Base-by-base conservation (phyloP, 441 rosid species). In the Omphalea diandra region DNA sequence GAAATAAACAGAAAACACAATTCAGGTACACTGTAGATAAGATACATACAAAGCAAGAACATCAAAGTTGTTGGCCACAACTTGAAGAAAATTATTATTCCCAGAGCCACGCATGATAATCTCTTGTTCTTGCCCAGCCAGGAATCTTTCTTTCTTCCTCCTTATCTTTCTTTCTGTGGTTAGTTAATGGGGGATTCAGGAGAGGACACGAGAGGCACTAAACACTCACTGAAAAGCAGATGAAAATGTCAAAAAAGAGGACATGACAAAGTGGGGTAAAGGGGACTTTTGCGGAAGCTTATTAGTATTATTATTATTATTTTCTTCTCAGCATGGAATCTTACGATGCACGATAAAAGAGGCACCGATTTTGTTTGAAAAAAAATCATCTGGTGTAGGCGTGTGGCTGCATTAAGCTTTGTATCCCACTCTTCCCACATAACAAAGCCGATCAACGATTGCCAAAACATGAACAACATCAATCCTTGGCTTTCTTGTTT, bases 1-100 rank as follows among this genome's bases (percentile, higher is more conserved):
- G n/a, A 29, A 22, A 54, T 15, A 12, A 15, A 0, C 2, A 14
- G 59, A 15, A 26, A 18, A 35, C n/a, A n/a, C n/a, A n/a, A n/a
- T n/a, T 49, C 33, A 17, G 31, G 9, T 32, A 47, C 22, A 62
- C 7, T 49, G 12, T 8, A 4, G 65, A 18, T 26, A 56, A 76
- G 33, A 18, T 26, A 17, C 69, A 31, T 82, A 92, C 98, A 92
- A 87, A 76, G 96, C 98, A 83, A 94, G 93, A 85, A 90, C 91
- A 78, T 94, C 96, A 33, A 92, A 88, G 86, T 92, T 94, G 41
- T 86, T 78, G 31, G 87, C 81, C 66, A 92, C 69, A 75, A 94
- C 89, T 80, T 85, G 87, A 58, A 94, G 57, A 70, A 94, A 89
- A 44, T 24, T 52, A 49, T 18, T 18, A 52, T 44, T 73, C 73